Evolutionary conservation across 306 rosid genomes (phyloP), one percentile per base, ranked within the genome.

Genomic region (Albizia julibrissin): DNA sequence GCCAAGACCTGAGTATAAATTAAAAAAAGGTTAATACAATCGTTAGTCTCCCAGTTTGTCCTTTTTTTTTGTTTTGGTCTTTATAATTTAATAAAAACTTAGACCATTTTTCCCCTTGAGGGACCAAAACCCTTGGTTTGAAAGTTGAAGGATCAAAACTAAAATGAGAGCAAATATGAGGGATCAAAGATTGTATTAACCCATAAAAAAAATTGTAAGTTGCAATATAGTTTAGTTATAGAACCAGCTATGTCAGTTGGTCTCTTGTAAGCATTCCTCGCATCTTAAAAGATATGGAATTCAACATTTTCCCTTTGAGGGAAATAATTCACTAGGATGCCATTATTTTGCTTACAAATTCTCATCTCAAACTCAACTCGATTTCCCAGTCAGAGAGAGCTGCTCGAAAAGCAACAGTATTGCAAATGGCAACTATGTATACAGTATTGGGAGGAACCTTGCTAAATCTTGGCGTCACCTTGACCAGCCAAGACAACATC

Each of bases 391-490:
- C 97, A 5, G 98, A 93, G 85, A 91, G 99, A 92, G 98, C 98
- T 21, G 97, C 98, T 78, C 80, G 87, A 69, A 95, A 92, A 86
- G 99, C 98, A 78, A 87, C 90, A 0, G 80, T 92, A 67, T 84
- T 93, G 72, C 98, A 95, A 79, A 93, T 93, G 99, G 97, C 94
- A 40, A 92, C 97, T 1, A 56, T 90, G 58, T 95, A 95, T 79
- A 87, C 92, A 6, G 98, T 95, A 52, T 27, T 95, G 58, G 99
- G 97, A 54, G 93, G 99, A 34, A 92, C 97, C 74, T 85, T 95
- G 74, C 86, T 93, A 75, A 95, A 92, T 80, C 89, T 93, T 61
- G 98, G 99, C 14, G 86, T 95, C 87, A 89, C 87, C 80, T 52
- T 91, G 31, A 85, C 91, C 81, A 86, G 89, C 86, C 99, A 92